These are phyloP conservation scores for Paraleonurus japonicus DNA, from an alignment of 257 asterid species.

Conservation along the genomic window DNA sequence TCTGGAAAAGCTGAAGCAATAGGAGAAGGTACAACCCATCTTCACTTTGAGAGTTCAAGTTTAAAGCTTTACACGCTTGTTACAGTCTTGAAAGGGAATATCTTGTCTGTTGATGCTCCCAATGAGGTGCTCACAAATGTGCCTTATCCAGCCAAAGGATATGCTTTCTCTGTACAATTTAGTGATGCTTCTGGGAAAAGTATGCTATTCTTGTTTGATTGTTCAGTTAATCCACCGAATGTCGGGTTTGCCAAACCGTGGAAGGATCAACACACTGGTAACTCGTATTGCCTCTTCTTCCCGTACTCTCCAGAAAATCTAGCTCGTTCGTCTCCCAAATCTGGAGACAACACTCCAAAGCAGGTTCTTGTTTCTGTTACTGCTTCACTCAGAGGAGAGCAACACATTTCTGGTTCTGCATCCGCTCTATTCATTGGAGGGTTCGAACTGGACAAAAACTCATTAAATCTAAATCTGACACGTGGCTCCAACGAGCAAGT, in stretches of 20 bases:
- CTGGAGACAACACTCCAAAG: conserved; percentile 29
- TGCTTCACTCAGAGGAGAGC: conserved; percentile 61
- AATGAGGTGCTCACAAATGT: conserved; percentile 62
- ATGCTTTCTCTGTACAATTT: conserved; percentile 58
- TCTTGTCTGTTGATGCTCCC: conserved; percentile 61
- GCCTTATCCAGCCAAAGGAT: conserved; percentile 67
- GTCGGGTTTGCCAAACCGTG: conserved; percentile 71
- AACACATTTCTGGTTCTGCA: conserved; percentile 58
- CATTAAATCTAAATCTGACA: conserved; percentile 54
- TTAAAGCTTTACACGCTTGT: conserved; percentile 62
- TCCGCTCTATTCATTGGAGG: conserved; percentile 82
- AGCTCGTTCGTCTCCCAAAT: conserved; percentile 38
- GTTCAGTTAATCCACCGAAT: conserved; percentile 60
- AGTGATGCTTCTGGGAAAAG: conserved; percentile 32
- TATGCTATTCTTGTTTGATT: conserved; percentile 38
- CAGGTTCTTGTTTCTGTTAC: conserved; percentile 47
- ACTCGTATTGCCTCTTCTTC: conserved; percentile 61
- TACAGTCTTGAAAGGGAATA: conserved; percentile 55
- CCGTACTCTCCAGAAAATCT: conserved; percentile 76
- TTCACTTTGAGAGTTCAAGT: conserved; percentile 47
- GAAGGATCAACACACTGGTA: conserved; percentile 57
- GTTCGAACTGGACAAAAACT: conserved; percentile 54
- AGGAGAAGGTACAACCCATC: conserved; percentile 57
- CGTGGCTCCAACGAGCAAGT: conserved; percentile 40
- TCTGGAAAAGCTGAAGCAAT: conserved; percentile 82